Base-by-base conservation (phyloP, 208 protist species). In the Ichthyophonus hoferi region DNA sequence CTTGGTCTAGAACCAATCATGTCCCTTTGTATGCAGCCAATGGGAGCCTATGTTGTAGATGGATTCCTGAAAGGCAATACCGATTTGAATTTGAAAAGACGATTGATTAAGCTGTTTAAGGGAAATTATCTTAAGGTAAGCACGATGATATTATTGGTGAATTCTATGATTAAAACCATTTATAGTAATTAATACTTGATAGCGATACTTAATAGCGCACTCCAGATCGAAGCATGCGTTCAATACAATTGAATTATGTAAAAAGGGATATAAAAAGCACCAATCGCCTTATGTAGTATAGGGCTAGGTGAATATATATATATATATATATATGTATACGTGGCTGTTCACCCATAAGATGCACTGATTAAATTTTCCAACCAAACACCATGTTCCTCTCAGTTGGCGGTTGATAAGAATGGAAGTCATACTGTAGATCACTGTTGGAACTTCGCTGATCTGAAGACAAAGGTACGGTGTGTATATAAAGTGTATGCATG, bases 401-500 rank as follows among this genome's bases (percentile, higher is more conserved):
- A 86, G 82, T 37, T 86, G 2, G 82, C 82, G 7, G 43, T 86
- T 1, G 58, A 89, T 38, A 89, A 89, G 76, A 77, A 85, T 42
- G 86, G 86, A 1, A 84, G 67, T 12, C 43, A 67, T 34, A 35
- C 76, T 33, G 58, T 89, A 24, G 86, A 89, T 42, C 7, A 7
- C 3, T 89, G 86, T 38, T 89, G 86, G 86, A 34, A 12, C 39
- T 3, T n/a, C 1, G 17, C 86, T 1, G 86, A 89, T 42, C 12
- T 89, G 2, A 81, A 89, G 24, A 12, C 35, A 1, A 89, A 89
- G 67, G 86, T 86, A 37, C 7, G 35, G 7, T 86, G 40, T 40
- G 7, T 43, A 17, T 12, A n/a, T n/a, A n/a, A n/a, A n/a, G n/a
- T n/a, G n/a, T n/a, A n/a, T n/a, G n/a, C n/a, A n/a, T n/a, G n/a